These are phyloP conservation scores for Mycena indigotica DNA, from an alignment of 768 basidiomycete genomes.

Conservation along the genomic window DNA sequence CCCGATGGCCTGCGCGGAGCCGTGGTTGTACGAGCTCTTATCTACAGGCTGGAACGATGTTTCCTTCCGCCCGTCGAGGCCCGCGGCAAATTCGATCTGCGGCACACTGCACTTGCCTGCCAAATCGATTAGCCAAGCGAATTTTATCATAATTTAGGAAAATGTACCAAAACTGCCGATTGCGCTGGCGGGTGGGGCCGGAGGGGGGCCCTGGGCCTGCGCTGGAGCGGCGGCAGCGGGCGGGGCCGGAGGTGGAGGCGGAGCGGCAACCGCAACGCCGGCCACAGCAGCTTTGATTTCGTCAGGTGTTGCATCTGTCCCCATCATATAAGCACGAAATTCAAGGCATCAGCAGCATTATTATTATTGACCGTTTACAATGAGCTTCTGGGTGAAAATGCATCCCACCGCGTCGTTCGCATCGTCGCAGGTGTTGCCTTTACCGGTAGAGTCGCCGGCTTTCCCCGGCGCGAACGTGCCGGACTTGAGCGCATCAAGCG, in stretches of 20 bases:
- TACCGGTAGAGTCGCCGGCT: slow-evolving; percentile 42
- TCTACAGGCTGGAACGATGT: slow-evolving; percentile 43
- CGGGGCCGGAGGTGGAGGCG: slow-evolving; percentile 1
- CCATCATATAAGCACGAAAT: not conserved
- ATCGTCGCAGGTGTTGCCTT: slow-evolving; percentile 60
- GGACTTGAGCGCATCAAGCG: slow-evolving; percentile 56
- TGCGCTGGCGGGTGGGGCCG: slow-evolving; percentile 24
- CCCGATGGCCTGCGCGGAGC: not conserved
- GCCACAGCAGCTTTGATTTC: slow-evolving; percentile 53
- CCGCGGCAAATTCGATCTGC: slow-evolving; percentile 56
- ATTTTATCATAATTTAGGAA: too few relatives aligned
- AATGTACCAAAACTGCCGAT: slow-evolving; percentile 54
- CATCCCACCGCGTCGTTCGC: slow-evolving; percentile 57
- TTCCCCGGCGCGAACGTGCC: slow-evolving; percentile 66
- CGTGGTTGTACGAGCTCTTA: slow-evolving; percentile 7
- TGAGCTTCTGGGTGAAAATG: slow-evolving; percentile 63
- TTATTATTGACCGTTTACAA: slow-evolving; percentile 32
- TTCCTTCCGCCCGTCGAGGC: slow-evolving; percentile 56
- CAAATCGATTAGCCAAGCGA: too few relatives aligned
- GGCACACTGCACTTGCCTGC: slow-evolving; percentile 46
- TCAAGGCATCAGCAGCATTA: too few relatives aligned
- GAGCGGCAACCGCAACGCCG: slow-evolving; percentile 24
- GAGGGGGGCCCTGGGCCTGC: slow-evolving; percentile 22
- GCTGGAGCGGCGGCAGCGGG: slow-evolving; percentile 11
- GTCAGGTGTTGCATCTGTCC: slow-evolving; percentile 31